Base-by-base conservation (phyloP, 345 rosid species). In the Mangifera indica region DNA sequence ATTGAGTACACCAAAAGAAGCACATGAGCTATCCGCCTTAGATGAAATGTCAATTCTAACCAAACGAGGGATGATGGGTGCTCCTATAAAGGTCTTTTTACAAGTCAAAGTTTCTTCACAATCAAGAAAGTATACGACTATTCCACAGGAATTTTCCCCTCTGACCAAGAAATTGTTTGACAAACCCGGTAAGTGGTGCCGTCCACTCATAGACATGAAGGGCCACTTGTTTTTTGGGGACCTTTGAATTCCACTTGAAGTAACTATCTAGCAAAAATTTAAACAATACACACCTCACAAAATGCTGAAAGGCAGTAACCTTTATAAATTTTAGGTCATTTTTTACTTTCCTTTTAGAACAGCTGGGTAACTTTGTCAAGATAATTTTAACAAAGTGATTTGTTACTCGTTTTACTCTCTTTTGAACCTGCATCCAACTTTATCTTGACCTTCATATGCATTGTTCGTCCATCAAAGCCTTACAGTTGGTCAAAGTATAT, bases 41-140 rank as follows among this genome's bases (percentile, higher is more conserved):
- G 37, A n/a, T 60, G n/a, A 18, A 60, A 60, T 60, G 45, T 20
- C 63, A 60, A 17, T 60, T 60, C 63, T 60, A 32, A 60, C 63
- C 15, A 49, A 12, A 15, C 15, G 17, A 10, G 10, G 5, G 0
- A 3, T 34, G 37, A 34, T 34, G 2, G 6, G 4, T 34, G 37
- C 6, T 34, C 37, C 5, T 0, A 7, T 34, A 34, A 34, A 34
- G 6, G 37, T 34, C 7, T 34, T 34, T 34, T 34, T 34, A 29
- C 34, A 29, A 29, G 34, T 1, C 4, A 1, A 29, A 29, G 34
- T 29, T 29, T 29, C 2, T 29, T 29, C 4, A 34, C 37, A 34
- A 34, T n/a, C 3, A 29, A 29, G 32, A 29, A 29, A 29, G 32
- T 29, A 29, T 29, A 29, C 2, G 32, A 29, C 32, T 29, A 29